These are phyloP conservation scores for Zygotorulaspora florentina DNA, from an alignment of 805 yeast species.

Conservation along the genomic window DNA sequence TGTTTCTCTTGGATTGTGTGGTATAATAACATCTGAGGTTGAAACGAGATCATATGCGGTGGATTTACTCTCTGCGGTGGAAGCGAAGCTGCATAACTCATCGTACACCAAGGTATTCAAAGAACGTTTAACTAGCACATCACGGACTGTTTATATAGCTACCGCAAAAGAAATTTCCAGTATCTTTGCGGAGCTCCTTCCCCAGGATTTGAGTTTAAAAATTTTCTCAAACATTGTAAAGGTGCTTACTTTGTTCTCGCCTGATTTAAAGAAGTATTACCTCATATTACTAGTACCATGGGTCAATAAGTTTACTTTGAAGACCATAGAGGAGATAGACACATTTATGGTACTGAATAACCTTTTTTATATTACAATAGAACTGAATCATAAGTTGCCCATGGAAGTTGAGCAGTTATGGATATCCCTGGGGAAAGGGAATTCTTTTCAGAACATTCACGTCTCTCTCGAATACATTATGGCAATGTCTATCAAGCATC, in stretches of 20 bases:
- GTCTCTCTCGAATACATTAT: conserved; percentile 69
- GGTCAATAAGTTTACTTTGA: conserved; percentile 79
- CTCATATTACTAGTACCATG: conserved; percentile 82
- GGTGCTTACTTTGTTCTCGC: conserved; percentile 57
- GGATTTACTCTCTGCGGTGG: conserved; percentile 62
- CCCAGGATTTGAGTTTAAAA: conserved; percentile 54
- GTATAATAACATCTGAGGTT: conserved; percentile 67
- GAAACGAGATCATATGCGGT: conserved; percentile 72
- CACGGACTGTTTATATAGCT: conserved; percentile 80
- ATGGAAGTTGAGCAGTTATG: conserved; percentile 92
- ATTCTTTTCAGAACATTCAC: conserved; percentile 62
- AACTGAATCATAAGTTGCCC: conserved; percentile 66
- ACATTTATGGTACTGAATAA: conserved; percentile 72
- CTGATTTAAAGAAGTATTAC: conserved; percentile 67
- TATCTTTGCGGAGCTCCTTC: conserved; percentile 57
- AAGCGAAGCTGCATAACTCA: conserved; percentile 52
- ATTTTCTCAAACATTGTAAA: conserved; percentile 70
- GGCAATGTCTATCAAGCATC: conserved; percentile 60
- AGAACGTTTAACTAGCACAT: conserved; percentile 67
- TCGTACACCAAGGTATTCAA: conserved; percentile 53
- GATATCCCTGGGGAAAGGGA: conserved; percentile 85
- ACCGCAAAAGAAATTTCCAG: conserved; percentile 77
- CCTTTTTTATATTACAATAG: conserved; percentile 78
- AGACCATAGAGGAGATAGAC: conserved; percentile 42
- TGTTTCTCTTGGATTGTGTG: conserved; percentile 69